Evolutionary conservation across 371 early-diverging fungal genomes (phyloP), one percentile per base, ranked within the genome.

Genomic region (Zopfochytrium polystomum): DNA sequence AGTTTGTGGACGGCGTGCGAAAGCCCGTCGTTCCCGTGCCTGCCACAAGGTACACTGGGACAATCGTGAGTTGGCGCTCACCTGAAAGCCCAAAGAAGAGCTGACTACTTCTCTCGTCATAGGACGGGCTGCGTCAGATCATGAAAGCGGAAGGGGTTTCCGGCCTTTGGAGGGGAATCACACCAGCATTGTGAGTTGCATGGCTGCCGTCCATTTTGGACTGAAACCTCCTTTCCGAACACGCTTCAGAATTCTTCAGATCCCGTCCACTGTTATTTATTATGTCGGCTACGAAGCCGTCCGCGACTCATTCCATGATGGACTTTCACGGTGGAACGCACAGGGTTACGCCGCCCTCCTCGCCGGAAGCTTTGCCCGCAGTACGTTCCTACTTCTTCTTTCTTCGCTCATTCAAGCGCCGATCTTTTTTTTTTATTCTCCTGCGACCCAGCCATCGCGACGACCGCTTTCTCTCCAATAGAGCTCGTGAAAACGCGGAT

Each of bases 271-370:
- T 3, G 87, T 93, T 23, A 85, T 95, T 22, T 96, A 96, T 61
- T 95, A 91, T 79, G 85, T 92, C 2, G 95, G 95, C 3, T 96
- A 96, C 68, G 97, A 96, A 67, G 77, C 85, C 47, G 61, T 94
- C 29, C 81, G 88, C 51, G 88, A 87, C 55, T 50, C 59, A 26
- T 46, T 92, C 42, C 4, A 26, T 35, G 35, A 50, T 30, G 48
- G 38, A 25, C 32, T 67, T n/a, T 29, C 57, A 20, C 9, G 65
- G 63, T 38, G 64, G 57, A 27, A 55, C 33, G 52, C 33, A 59
- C 23, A 72, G 48, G 59, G 62, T 49, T 80, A 79, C 68, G 77
- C 91, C 18, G 91, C 96, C 1, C 68, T 96, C 26, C 33, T 87
- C 0, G 90, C 93, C 1, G 97, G 97, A 3, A 82, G 80, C 3